Evolutionary conservation across 805 yeast genomes (phyloP).

Genomic region (Candida wancherniae): DNA sequence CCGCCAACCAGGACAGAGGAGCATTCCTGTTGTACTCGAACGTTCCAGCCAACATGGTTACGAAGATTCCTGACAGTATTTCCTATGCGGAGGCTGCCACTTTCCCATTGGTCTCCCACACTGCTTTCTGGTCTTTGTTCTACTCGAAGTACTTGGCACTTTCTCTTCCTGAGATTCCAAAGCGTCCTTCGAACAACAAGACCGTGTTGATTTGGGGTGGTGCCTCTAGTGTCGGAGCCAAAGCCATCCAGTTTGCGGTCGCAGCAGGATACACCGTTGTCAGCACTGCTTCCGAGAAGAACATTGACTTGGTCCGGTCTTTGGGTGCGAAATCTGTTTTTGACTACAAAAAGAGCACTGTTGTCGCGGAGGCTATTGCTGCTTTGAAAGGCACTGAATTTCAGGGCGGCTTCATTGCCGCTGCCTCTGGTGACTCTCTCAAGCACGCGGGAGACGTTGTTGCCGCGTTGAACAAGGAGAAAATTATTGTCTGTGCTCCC

Average conservation of each 20-base stretch:
- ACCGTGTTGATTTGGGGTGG: slow-evolving; percentile 12
- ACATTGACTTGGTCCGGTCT: slow-evolving; percentile 2
- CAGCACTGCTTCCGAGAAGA: slow-evolving; percentile 8
- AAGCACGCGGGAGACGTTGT: slow-evolving; percentile 5
- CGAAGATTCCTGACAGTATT: slow-evolving; percentile 4
- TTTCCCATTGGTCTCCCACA: slow-evolving; percentile 7
- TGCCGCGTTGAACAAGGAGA: slow-evolving; percentile 1
- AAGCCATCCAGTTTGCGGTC: slow-evolving; percentile 11
- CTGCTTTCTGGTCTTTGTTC: slow-evolving; percentile 7
- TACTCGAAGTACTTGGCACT: slow-evolving; percentile 5
- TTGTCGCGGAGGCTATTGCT: slow-evolving; percentile 4
- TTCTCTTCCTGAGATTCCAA: slow-evolving; percentile 3
- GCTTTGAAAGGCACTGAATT: slow-evolving; percentile 5
- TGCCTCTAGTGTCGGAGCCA: slow-evolving; percentile 10
- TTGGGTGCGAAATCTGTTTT: slow-evolving; percentile 8
- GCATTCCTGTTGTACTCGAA: slow-evolving; percentile 9
- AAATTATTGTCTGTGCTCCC: slow-evolving; percentile 7
- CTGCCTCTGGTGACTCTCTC: slow-evolving; percentile 10
- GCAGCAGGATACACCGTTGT: slow-evolving; percentile 10
- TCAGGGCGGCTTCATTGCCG: slow-evolving; percentile 10
- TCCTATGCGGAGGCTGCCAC: slow-evolving; percentile 9
- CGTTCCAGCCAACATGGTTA: slow-evolving; percentile 4
- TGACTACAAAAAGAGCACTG: slow-evolving; percentile 5
- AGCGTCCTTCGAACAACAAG: slow-evolving; percentile 2
- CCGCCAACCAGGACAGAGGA: slow-evolving; percentile 10